Percentiles rank a stretch among this genome's conserved stretches.
These are phyloP conservation scores for Epichloe glyceriae DNA, from an alignment of 2,329 filamentous ascomycete species.

Conservation along the genomic window DNA sequence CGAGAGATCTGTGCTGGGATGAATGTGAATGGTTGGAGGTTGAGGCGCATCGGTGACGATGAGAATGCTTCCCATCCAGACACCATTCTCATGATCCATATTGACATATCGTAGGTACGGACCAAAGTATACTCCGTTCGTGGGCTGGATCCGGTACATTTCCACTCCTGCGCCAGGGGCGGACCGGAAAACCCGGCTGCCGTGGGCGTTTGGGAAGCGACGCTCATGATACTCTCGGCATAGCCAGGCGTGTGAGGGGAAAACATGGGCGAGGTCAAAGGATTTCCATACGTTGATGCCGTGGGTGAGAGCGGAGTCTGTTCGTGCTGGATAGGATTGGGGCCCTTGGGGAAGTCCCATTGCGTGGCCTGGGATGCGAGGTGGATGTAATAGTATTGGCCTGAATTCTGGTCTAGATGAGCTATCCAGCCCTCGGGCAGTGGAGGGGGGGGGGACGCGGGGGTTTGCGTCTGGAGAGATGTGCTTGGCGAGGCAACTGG, in stretches of 20 bases:
- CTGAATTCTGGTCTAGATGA: slow-evolving; percentile 86
- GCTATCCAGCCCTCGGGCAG: slow-evolving; percentile 97
- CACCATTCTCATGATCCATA: slow-evolving; percentile 83
- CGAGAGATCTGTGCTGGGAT: slow-evolving; percentile 78
- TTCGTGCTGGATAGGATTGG: slow-evolving; percentile 77
- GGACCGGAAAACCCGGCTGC: slow-evolving; percentile 77
- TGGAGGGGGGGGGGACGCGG: slow-evolving; percentile 79
- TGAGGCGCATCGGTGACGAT: slow-evolving; percentile 84
- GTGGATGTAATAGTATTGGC: slow-evolving; percentile 98
- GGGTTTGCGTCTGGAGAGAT: slow-evolving; percentile 34
- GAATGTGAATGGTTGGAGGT: slow-evolving; percentile 90
- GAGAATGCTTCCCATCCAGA: slow-evolving; percentile 89
- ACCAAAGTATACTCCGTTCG: slow-evolving; percentile 95
- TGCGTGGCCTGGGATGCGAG: slow-evolving; percentile 89
- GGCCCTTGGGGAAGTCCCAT: slow-evolving; percentile 97
- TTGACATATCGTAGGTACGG: slow-evolving; percentile 93
- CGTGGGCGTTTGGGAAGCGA: slow-evolving; percentile 61
- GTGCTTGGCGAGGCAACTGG: slow-evolving; percentile 28
- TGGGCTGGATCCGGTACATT: slow-evolving; percentile 84
- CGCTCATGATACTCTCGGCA: slow-evolving; percentile 74
- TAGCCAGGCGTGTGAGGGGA: slow-evolving; percentile 74
- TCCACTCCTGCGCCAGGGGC: slow-evolving; percentile 84
- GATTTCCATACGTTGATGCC: slow-evolving; percentile 63
- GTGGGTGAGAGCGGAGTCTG: slow-evolving; percentile 72
- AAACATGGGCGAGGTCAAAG: slow-evolving; percentile 61